Evolutionary conservation across 495 filamentous ascomycete species (phyloP).

Genomic region (Ramalina intermedia): DNA sequence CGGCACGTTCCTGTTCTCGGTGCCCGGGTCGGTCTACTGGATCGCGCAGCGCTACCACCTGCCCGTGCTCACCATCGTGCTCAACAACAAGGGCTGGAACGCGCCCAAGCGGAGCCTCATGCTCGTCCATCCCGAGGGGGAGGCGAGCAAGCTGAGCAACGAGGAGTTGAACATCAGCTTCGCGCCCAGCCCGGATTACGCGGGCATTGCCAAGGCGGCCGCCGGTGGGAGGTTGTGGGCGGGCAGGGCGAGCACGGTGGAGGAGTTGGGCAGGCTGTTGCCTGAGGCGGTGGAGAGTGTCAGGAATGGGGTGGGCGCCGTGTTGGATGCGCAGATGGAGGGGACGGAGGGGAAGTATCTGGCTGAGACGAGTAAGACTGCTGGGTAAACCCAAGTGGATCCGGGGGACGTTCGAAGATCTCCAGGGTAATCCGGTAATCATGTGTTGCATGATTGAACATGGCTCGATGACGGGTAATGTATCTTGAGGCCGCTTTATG

Average conservation of each 20-base stretch:
- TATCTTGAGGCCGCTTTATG: no score
- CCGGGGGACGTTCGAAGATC: not conserved
- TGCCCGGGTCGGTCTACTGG: slow-evolving; percentile 90
- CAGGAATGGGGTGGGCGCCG: slow-evolving; percentile 49
- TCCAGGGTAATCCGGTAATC: not conserved
- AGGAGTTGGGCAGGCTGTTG: slow-evolving; percentile 37
- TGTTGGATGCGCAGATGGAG: slow-evolving; percentile 43
- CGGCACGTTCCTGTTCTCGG: slow-evolving; percentile 77
- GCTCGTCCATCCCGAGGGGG: slow-evolving; percentile 71
- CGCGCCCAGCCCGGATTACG: slow-evolving; percentile 71
- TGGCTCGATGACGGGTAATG: no score
- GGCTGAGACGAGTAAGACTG: not conserved
- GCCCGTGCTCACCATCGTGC: slow-evolving; percentile 75
- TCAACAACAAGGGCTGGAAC: slow-evolving; percentile 94
- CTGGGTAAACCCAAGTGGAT: not conserved
- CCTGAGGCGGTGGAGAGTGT: slow-evolving; percentile 55
- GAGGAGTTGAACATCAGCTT: slow-evolving; percentile 86
- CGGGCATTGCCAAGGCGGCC: slow-evolving; percentile 83
- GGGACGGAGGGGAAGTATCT: slow-evolving; percentile 29
- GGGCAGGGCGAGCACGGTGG: slow-evolving; percentile 45
- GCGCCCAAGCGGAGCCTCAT: slow-evolving; percentile 62
- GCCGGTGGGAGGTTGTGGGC: slow-evolving; percentile 65
- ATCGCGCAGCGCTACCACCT: slow-evolving; percentile 75
- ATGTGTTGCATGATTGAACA: not conserved
- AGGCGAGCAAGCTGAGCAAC: slow-evolving; percentile 62